phyloP scores from a whole-genome alignment of 2,329 filamentous ascomycete species.

The Orbilia ellipsospora region DNA sequence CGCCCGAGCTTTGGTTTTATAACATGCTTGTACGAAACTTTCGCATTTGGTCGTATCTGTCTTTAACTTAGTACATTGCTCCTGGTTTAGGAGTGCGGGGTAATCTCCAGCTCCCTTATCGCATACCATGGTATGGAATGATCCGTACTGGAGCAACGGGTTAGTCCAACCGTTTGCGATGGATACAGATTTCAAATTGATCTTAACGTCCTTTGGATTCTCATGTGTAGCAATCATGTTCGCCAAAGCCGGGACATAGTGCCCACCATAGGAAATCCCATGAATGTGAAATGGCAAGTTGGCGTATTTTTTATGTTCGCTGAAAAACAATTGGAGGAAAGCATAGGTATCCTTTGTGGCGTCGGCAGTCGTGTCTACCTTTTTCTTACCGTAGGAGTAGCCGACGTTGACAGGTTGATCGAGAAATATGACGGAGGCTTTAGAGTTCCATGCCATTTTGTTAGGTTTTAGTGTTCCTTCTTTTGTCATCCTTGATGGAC shows the following conservation, averaged over 20 bases:
- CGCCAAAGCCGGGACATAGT: neutral
- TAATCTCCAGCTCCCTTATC: neutral
- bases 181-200: neutral
- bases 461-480: neutral
- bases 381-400: slow-evolving; percentile 3
- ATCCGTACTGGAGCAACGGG: neutral
- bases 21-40: neutral
- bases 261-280: neutral
- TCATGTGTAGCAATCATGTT: neutral
- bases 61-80: neutral
- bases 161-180: slow-evolving; percentile 5
- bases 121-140: neutral
- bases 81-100: neutral
- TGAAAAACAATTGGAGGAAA: neutral
- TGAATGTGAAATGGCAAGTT: neutral
- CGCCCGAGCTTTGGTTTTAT: neutral
- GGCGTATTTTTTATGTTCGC: neutral
- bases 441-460: neutral
- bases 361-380: neutral
- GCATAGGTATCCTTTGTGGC: neutral
- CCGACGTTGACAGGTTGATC: slow-evolving; percentile 11
- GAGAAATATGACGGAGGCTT: slow-evolving; percentile 8
- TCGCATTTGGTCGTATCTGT: neutral
- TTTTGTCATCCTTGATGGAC: neutral
- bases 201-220: neutral